phyloP scores from a whole-genome alignment of 2,329 filamentous ascomycete species.

The Exophiala spinifera region DNA sequence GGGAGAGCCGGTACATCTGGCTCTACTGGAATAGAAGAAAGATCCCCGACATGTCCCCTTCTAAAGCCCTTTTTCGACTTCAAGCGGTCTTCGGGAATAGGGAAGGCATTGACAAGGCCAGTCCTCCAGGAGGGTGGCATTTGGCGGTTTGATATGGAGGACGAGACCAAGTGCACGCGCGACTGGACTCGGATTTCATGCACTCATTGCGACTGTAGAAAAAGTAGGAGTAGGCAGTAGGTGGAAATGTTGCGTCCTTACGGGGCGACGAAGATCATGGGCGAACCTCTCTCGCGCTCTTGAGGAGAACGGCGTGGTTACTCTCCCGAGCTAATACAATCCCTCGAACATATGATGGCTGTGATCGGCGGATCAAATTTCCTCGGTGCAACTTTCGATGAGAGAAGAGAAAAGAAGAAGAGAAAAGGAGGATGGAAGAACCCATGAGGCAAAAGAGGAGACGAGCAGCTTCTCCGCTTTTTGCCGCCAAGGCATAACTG shows the following conservation, averaged over 20 bases:
- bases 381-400: constrained; percentile 57
- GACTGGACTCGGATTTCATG: constrained; percentile 14
- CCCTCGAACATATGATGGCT: constrained; percentile 48
- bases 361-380: constrained; percentile 59
- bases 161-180: background rate
- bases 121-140: constrained; percentile 28
- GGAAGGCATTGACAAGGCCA: constrained; percentile 29
- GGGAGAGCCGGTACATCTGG: constrained; percentile 10
- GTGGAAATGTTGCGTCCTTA: constrained; percentile 44
- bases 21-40: background rate
- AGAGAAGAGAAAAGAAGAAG: constrained; percentile 26
- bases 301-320: constrained; percentile 43
- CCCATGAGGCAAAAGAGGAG: constrained; percentile 16
- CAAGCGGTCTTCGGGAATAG: constrained; percentile 27
- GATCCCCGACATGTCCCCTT: constrained; percentile 24
- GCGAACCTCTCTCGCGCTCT: constrained; percentile 48
- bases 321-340: constrained; percentile 58
- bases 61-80: constrained; percentile 26
- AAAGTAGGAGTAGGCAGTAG: background rate
- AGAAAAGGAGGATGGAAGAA: constrained; percentile 21
- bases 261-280: constrained; percentile 48
- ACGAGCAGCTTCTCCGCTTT: background rate
- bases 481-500: background rate
- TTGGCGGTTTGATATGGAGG: background rate
- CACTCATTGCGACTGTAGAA: constrained; percentile 21